A percentile compares a stretch with the other conserved stretches of the same genome.
phyloP scores from a whole-genome alignment of 805 yeast species.

The Saturnispora serradocipensis region DNA sequence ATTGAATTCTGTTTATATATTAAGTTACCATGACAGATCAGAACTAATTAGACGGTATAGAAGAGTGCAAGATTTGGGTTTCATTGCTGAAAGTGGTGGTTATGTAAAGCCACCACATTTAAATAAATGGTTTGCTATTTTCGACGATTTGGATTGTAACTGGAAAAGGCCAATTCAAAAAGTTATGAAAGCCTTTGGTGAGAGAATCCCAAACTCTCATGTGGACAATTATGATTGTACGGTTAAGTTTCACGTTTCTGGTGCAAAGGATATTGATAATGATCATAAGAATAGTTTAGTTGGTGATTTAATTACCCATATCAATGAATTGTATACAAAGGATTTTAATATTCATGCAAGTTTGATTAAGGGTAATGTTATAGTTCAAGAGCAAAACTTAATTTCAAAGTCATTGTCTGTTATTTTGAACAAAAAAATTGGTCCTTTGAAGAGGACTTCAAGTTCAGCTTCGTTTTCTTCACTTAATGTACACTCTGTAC shows the following conservation, averaged over 20 bases:
- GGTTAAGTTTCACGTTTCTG: conserved; percentile 66
- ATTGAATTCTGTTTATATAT: conserved; percentile 58
- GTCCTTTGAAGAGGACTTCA: conserved; percentile 5
- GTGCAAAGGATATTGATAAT: conserved; percentile 46
- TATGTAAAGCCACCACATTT: conserved; percentile 49
- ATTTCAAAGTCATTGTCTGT: conserved; percentile 48
- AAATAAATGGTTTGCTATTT: conserved; percentile 53
- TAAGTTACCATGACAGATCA: conserved; percentile 53
- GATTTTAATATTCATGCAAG: conserved; percentile 65
- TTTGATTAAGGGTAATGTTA: conserved; percentile 56
- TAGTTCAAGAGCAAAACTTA: conserved; percentile 59
- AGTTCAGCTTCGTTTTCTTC: conserved; percentile 14
- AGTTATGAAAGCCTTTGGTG: conserved; percentile 52
- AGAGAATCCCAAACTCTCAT: conserved; percentile 72
- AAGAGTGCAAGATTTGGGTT: conserved; percentile 60
- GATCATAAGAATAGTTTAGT: conserved; percentile 59
- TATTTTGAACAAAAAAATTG: conserved; percentile 28
- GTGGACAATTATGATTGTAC: conserved; percentile 69
- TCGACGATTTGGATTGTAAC: conserved; percentile 38
- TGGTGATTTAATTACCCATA: conserved; percentile 80
- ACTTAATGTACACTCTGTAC: conserved; percentile 8
- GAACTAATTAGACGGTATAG: conserved; percentile 63
- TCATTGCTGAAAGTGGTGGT: conserved; percentile 89
- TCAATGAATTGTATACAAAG: conserved; percentile 62
- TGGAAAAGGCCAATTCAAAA: conserved; percentile 55